Evolutionary conservation across 305 asterid species (phyloP), one percentile per base, ranked within the genome.

Genomic region (Plantago coronopus): DNA sequence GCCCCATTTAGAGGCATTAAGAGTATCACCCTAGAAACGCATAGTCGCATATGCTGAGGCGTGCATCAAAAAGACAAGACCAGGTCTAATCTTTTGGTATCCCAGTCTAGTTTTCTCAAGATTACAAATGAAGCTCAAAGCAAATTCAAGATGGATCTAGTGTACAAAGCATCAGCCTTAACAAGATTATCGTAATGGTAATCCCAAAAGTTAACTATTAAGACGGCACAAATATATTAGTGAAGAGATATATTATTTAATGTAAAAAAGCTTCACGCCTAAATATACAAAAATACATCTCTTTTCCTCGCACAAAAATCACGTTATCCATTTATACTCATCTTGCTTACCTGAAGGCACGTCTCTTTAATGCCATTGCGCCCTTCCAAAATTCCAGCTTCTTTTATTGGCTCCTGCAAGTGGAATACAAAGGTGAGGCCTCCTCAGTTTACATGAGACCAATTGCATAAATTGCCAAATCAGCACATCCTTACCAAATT

Each of bases 331-430:
- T 50, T 34, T 29, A 53, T 29, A 21, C 46, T 37, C 25, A 22
- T 64, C 70, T 72, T 57, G 68, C 78, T 50, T 68, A 89, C 99
- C 99, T 93, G 99, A 68, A 93, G 97, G 69, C 95, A 93, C 59
- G 99, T 93, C 81, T 93, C 99, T 77, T 89, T 93, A 70, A 93
- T 93, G 72, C 99, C 99, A 76, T 93, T 93, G 19, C 99, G 94
- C 22, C 99, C 99, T 83, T 93, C 99, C 78, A 93, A 76, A 74
- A 93, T 93, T 58, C 99, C 99, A 73, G 99, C 99, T 81, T 93
- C 99, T 77, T 93, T 93, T 62, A 93, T 93, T 63, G 99, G 99
- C 78, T 93, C 97, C 99, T 93, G 79, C 22, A 67, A 72, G 54
- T 61, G 54, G 62, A 59, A 63, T 13, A 53, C 40, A 55, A 47